Base-by-base conservation (phyloP, 805 yeast species). In the Candida pini region DNA sequence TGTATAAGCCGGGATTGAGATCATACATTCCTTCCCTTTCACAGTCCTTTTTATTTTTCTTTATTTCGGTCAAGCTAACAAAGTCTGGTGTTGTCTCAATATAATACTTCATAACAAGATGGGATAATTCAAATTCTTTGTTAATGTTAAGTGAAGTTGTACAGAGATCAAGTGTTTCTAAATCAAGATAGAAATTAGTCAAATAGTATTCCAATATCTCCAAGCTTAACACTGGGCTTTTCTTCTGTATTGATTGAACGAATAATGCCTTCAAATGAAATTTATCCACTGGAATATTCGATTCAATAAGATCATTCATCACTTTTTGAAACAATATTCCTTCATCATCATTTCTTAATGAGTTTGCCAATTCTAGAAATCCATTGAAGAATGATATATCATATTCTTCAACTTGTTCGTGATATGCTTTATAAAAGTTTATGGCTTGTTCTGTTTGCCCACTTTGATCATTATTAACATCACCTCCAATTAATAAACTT, bases 21-120 rank as follows among this genome's bases (percentile, higher is more conserved):
- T 30, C 32, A 14, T 30, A 30, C 18, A 30, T 9, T 19, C 9
- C 15, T 17, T 30, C 32, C 22, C 32, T 30, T 20, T 30, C 26
- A 9, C 6, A 22, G 12, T 23, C 17, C 25, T 19, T 20, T 9
- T 15, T 4, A 5, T 22, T 17, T n/a, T 6, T 5, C 9, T 28
- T n/a, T n/a, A n/a, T n/a, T 18, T n/a, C 9, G 9, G 10, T 9
- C 17, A 15, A n/a, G 3, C 9, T 14, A 17, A 15, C 13, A 19
- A 19, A 10, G 10, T 12, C n/a, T 22, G 25, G n/a, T 22, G 25
- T 13, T 12, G 10, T 22, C 25, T 22, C 22, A 14, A 30, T 12
- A 23, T 30, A 30, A 13, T 30, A 23, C 10, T 15, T 16, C 15
- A 30, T 23, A 13, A 30, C 14, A 23, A 19, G 14, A 14, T 16